These are phyloP conservation scores for Colletotrichum zoysiae DNA, from an alignment of 2,329 filamentous ascomycete species.

Conservation along the genomic window DNA sequence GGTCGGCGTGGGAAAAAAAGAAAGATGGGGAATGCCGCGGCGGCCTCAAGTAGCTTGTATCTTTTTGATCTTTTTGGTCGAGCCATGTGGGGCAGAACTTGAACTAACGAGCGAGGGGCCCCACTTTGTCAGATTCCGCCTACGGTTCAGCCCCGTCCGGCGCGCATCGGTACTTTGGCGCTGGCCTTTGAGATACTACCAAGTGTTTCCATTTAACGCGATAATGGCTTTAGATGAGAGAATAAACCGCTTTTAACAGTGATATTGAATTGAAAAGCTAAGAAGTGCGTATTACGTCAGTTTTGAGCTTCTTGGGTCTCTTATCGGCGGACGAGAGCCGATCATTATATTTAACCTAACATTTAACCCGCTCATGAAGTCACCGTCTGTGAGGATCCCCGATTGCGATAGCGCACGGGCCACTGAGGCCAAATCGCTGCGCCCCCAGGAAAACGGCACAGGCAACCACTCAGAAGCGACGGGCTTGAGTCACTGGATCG, in stretches of 20 bases:
- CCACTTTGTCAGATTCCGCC: slow-evolving; percentile 17
- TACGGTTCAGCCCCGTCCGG: slow-evolving; percentile 29
- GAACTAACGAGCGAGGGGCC: slow-evolving; percentile 1
- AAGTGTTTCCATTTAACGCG: not conserved
- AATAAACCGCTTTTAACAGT: rapidly evolving
- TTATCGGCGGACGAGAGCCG: rapidly evolving
- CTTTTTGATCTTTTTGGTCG: slow-evolving; percentile 23
- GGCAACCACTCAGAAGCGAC: slow-evolving; percentile 21
- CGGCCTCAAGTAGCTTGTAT: slow-evolving; percentile 38
- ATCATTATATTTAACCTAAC: not conserved
- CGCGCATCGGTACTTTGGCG: slow-evolving; percentile 1
- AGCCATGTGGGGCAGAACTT: not conserved
- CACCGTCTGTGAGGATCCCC: not conserved
- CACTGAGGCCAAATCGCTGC: slow-evolving; percentile 42
- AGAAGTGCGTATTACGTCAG: rapidly evolving
- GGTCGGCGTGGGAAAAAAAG: not conserved
- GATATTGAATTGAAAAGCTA: no score
- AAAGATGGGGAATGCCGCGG: slow-evolving; percentile 22
- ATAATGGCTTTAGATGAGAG: no score
- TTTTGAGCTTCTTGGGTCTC: rapidly evolving
- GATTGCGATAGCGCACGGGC: slow-evolving; percentile 21
- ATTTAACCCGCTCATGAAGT: slow-evolving; percentile 26
- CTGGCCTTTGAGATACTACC: not conserved
- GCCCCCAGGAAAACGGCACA: slow-evolving; percentile 29
- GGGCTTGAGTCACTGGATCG: slow-evolving; percentile 29